phyloP scores from a whole-genome alignment of 495 filamentous ascomycete species.

The Aspergillus cavernicola region DNA sequence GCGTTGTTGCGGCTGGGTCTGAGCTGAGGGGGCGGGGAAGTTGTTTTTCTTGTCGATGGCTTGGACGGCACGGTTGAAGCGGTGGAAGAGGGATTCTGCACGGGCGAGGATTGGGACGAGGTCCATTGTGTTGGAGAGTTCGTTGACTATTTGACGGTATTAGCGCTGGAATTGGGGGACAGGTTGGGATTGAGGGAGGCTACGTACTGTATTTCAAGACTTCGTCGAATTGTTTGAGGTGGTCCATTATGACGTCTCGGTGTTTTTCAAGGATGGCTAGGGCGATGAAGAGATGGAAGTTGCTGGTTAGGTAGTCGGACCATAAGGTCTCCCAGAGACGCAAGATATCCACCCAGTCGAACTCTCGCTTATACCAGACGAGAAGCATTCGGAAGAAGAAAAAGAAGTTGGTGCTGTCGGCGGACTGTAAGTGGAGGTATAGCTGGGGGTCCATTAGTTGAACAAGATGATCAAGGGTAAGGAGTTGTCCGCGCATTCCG shows the following conservation, averaged over 20 bases:
- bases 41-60: conserved; percentile 81
- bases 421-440: conserved; percentile 81
- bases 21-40: conserved; percentile 66
- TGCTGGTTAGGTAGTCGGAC: conserved; percentile 85
- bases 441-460: conserved; percentile 95
- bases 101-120: conserved; percentile 76
- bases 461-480: conserved; percentile 87
- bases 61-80: conserved; percentile 83
- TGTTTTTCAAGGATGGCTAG: conserved; percentile 96
- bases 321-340: conserved; percentile 90
- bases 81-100: conserved; percentile 81
- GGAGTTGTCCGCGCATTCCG: conserved; percentile 88
- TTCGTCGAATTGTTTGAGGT: conserved; percentile 93
- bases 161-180: no score
- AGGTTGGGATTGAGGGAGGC: not conserved
- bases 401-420: conserved; percentile 97
- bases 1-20: conserved; percentile 44
- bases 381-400: conserved; percentile 99
- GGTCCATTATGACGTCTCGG: conserved; percentile 87
- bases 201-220: conserved; percentile 88
- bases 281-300: conserved; percentile 92
- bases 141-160: conserved; percentile 65
- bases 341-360: conserved; percentile 80
- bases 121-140: conserved; percentile 89
- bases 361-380: conserved; percentile 98